phyloP scores from a whole-genome alignment of 2,329 filamentous ascomycete genomes.

The Fusarium virguliforme region DNA sequence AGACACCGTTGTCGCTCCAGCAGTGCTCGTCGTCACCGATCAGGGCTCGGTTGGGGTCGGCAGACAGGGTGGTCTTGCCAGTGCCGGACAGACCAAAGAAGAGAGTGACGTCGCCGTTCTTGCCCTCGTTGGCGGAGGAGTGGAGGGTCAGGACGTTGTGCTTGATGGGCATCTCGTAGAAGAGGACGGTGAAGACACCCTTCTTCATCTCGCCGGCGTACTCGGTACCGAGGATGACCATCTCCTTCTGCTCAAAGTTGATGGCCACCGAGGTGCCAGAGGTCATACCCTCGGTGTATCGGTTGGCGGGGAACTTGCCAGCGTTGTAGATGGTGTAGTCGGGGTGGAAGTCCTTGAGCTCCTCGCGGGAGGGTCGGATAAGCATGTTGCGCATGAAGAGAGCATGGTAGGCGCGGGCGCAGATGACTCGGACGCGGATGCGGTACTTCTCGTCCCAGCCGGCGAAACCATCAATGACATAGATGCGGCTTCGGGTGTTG shows the following conservation, averaged over 20 bases:
- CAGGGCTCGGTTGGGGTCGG: slow-evolving; percentile 94
- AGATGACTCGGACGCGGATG: slow-evolving; percentile 97
- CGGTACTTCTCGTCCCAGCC: slow-evolving; percentile 99
- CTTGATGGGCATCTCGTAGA: slow-evolving; percentile 99
- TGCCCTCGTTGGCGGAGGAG: slow-evolving; percentile 98
- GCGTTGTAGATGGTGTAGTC: slow-evolving; percentile 99
- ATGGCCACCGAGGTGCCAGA: slow-evolving; percentile 97
- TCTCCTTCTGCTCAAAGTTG: slow-evolving; percentile 99
- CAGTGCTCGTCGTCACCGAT: slow-evolving; percentile 99
- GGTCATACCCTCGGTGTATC: slow-evolving; percentile 98
- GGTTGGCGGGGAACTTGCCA: slow-evolving; percentile 97
- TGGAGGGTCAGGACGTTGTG: slow-evolving; percentile 99
- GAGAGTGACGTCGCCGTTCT: slow-evolving; percentile 94
- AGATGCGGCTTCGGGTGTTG: slow-evolving; percentile 98
- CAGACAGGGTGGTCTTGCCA: slow-evolving; percentile 98
- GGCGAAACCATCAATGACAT: slow-evolving; percentile 96
- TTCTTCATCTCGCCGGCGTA: slow-evolving; percentile 92
- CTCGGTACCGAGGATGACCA: slow-evolving; percentile 99
- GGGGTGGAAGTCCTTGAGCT: slow-evolving; percentile 97
- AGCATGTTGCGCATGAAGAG: slow-evolving; percentile 99
- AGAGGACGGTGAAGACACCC: slow-evolving; percentile 98
- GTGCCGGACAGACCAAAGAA: slow-evolving; percentile 99
- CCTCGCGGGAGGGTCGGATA: slow-evolving; percentile 90
- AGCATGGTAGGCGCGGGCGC: slow-evolving; percentile 98
- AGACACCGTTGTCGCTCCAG: slow-evolving; percentile 96